Evolutionary conservation across 2,329 filamentous ascomycete genomes (phyloP).

Genomic region (Diaporthe citrichinensis): DNA sequence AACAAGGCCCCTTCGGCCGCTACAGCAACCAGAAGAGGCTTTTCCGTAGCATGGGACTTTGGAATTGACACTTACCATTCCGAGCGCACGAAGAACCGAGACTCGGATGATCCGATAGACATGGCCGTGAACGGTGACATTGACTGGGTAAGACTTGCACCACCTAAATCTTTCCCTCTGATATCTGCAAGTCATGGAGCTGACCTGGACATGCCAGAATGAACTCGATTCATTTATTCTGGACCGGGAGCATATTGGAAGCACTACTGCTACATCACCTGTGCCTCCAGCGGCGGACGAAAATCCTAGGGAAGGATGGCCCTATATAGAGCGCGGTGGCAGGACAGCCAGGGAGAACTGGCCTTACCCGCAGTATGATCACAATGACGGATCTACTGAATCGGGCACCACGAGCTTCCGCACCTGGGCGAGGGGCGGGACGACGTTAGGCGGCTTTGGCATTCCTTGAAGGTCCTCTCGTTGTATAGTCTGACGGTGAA

Average conservation of each 20-base stretch:
- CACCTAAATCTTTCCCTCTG: no score
- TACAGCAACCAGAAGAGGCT: not conserved
- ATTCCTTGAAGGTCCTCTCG: not conserved
- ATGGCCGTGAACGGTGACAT: conserved; percentile 14
- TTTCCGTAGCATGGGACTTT: conserved; percentile 29
- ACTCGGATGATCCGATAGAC: conserved; percentile 15
- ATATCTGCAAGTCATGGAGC: no score
- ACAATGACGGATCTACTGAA: not conserved
- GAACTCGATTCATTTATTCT: conserved; percentile 41
- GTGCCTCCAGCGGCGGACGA: not conserved
- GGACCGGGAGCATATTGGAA: conserved; percentile 28
- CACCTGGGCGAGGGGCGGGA: conserved; percentile 23
- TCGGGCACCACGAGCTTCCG: conserved; percentile 4
- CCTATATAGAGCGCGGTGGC: conserved; percentile 26
- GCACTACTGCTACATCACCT: not conserved
- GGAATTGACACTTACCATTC: conserved; percentile 26
- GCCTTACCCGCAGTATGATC: conserved; percentile 21
- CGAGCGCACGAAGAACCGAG: conserved; percentile 23
- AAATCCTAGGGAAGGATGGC: conserved; percentile 28
- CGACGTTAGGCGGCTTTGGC: not conserved
- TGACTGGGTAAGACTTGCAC: conserved; percentile 37
- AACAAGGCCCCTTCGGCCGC: conserved; percentile 39
- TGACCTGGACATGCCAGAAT: conserved; percentile 5
- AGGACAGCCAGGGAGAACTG: conserved; percentile 15
- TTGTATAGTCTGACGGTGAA: not conserved